phyloP scores from a whole-genome alignment of 805 yeast species.

The Starmerella khaoyaiensis region DNA sequence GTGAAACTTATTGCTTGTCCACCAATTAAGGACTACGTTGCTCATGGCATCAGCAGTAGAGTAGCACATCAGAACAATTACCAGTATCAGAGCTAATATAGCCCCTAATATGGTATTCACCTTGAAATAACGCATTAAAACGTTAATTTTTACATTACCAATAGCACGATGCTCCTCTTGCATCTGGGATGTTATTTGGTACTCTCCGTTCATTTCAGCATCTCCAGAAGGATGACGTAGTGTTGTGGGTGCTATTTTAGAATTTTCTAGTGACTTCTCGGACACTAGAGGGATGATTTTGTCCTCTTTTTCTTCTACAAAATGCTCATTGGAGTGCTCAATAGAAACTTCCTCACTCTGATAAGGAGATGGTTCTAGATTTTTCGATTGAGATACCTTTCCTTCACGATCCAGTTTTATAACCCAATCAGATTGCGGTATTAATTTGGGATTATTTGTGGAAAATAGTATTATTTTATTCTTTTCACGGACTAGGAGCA shows the following conservation, averaged over 20 bases:
- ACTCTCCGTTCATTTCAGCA: background rate
- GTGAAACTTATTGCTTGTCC: slow-evolving; percentile 49
- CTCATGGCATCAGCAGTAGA: slow-evolving; percentile 33
- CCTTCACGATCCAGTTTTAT: slow-evolving; percentile 53
- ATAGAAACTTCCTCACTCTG: too few relatives aligned
- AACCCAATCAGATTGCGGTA: slow-evolving; percentile 54
- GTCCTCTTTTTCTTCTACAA: too few relatives aligned
- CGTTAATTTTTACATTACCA: slow-evolving; percentile 18
- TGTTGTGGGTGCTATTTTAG: too few relatives aligned
- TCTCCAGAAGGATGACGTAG: background rate
- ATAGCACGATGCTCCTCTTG: slow-evolving; percentile 3
- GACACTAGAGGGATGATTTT: background rate
- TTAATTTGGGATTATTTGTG: slow-evolving; percentile 65
- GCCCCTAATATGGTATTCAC: background rate
- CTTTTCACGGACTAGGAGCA: slow-evolving; percentile 44
- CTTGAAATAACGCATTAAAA: slow-evolving; percentile 25
- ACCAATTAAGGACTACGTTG: slow-evolving; percentile 45
- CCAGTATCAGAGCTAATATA: background rate
- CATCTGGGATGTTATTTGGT: too few relatives aligned
- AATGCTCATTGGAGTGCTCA: too few relatives aligned
- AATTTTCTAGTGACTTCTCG: background rate
- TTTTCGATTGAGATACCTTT: slow-evolving; percentile 50
- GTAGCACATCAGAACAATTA: slow-evolving; percentile 18
- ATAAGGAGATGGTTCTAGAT: too few relatives aligned
- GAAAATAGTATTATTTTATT: slow-evolving; percentile 60